Evolutionary conservation across 805 yeast species (phyloP).

Genomic region (Candida corydali): DNA sequence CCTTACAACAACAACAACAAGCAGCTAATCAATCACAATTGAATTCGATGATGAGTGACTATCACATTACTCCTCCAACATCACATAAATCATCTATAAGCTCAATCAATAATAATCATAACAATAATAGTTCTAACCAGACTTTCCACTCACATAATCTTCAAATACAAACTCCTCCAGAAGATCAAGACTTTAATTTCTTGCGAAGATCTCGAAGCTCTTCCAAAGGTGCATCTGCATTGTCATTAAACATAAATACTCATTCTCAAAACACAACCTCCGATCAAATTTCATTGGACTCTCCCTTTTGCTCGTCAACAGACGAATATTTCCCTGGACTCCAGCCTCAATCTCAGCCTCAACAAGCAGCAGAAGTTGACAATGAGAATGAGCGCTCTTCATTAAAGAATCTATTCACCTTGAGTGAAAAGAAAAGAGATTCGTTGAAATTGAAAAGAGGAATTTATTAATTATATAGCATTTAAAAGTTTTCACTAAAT

Average conservation of each 20-base stretch:
- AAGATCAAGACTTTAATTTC: constrained; percentile 30
- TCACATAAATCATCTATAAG: constrained; percentile 29
- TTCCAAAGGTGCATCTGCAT: constrained; percentile 24
- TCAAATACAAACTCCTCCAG: constrained; percentile 14
- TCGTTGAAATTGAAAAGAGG: constrained; percentile 43
- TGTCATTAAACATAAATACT: constrained; percentile 36
- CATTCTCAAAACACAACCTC: constrained; percentile 12
- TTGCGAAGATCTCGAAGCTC: constrained; percentile 19
- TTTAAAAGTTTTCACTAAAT: too few species aligned
- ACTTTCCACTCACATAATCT: constrained; percentile 3
- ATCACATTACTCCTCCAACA: constrained; percentile 34
- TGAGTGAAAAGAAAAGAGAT: constrained; percentile 44
- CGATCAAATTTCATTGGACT: constrained; percentile 21
- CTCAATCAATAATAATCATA: background rate
- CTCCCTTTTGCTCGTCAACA: constrained; percentile 40
- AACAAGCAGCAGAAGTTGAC: background rate
- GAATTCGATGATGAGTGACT: constrained; percentile 38
- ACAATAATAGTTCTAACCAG: background rate
- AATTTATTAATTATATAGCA: constrained; percentile 32
- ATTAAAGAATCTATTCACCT: constrained; percentile 6
- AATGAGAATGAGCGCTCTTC: background rate
- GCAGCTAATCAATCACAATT: constrained; percentile 9
- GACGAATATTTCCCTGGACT: constrained; percentile 28
- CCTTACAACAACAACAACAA: constrained; percentile 2
- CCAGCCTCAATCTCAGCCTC: constrained; percentile 4